Evolutionary conservation across 108 stramenopile genomes (phyloP).

Genomic region (Nannochloropsis oceanica): DNA sequence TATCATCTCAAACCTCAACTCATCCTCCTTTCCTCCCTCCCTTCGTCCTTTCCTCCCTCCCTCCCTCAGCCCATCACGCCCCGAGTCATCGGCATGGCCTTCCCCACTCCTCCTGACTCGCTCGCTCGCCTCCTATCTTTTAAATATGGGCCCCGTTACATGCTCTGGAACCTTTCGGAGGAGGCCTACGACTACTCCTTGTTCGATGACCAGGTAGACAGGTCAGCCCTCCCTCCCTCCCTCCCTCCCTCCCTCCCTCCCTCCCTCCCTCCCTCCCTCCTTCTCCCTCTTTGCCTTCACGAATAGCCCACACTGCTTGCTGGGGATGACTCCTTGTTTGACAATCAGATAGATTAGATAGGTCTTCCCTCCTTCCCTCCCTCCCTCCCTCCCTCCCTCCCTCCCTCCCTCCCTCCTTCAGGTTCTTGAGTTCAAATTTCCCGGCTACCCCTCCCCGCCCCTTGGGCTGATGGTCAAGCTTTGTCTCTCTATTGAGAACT

Average conservation of each 20-base stretch:
- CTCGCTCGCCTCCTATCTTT: background rate
- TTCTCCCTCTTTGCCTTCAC: background rate
- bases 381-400: background rate
- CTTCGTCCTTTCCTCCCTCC: background rate
- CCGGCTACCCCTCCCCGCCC: background rate
- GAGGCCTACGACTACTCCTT: slow-evolving; percentile 64
- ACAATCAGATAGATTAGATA: background rate
- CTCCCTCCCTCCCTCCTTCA: background rate
- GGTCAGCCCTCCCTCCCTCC: background rate
- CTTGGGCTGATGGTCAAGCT: background rate
- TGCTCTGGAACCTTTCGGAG: slow-evolving; percentile 92
- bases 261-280: background rate
- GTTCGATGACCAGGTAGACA: slow-evolving; percentile 49
- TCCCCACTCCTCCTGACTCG: background rate
- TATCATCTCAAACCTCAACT: background rate
- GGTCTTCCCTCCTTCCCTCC: background rate
- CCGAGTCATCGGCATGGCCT: background rate
- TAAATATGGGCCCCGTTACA: slow-evolving; percentile 41
- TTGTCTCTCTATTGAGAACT: background rate
- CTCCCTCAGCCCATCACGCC: background rate
- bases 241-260: background rate
- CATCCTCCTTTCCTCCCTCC: background rate
- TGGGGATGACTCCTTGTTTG: too few relatives aligned
- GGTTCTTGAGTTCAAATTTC: too few relatives aligned
- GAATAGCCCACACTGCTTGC: background rate